A percentile compares a stretch with the other conserved stretches of the same genome.
Evolutionary conservation across 2,329 filamentous ascomycete genomes (phyloP).

Genomic region (Cercospora beticola): DNA sequence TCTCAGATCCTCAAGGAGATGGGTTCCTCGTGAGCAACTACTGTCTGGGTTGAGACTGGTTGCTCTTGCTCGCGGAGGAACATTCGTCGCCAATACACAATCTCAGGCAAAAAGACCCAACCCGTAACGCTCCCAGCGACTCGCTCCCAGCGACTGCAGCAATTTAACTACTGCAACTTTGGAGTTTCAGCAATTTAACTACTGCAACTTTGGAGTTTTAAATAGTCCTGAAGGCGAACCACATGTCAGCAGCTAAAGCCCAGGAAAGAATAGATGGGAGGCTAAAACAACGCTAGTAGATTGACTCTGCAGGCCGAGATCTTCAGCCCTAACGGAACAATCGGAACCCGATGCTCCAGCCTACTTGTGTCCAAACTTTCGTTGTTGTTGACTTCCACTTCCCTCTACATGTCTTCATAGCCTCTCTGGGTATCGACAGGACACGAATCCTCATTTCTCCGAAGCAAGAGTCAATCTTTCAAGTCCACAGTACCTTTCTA

Average conservation of each 20-base stretch:
- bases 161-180: background rate
- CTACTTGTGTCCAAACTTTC: background rate
- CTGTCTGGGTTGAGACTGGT: background rate
- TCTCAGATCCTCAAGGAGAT: background rate
- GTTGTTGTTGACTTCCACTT: background rate
- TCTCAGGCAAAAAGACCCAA: background rate
- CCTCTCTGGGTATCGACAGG: background rate
- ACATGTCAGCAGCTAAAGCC: background rate
- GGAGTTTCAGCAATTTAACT: background rate
- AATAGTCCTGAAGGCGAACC: background rate
- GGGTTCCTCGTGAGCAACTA: background rate
- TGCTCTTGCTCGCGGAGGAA: background rate
- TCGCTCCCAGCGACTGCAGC: too few relatives aligned
- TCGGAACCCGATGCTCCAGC: background rate
- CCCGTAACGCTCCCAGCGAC: background rate
- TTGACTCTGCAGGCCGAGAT: background rate
- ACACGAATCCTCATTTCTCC: background rate
- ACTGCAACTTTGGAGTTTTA: background rate
- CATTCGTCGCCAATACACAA: too few relatives aligned
- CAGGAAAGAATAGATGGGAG: background rate
- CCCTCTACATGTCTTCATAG: background rate
- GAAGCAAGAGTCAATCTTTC: background rate
- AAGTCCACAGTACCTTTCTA: background rate
- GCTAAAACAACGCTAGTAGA: background rate
- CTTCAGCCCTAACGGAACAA: background rate